Percentiles rank a stretch among this genome's conserved stretches.
Evolutionary conservation across 2,329 filamentous ascomycete species (phyloP).

Genomic region (Trichoderma cornu-damae): DNA sequence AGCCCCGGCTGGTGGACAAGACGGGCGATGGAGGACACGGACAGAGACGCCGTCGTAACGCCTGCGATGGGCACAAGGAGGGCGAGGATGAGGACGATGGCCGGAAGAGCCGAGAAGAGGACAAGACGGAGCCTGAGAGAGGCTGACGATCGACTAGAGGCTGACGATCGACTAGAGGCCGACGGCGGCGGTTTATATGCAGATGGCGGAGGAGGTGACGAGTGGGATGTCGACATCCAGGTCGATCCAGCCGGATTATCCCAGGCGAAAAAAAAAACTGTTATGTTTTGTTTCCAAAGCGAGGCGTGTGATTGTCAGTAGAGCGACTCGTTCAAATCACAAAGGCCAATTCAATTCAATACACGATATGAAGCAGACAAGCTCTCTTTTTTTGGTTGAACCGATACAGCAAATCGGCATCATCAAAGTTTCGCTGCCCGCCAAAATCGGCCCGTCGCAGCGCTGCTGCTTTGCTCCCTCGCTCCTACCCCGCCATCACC

Average conservation of each 20-base stretch:
- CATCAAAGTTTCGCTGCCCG: too few relatives aligned
- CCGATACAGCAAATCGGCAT: too few relatives aligned
- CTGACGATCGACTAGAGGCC: neutral
- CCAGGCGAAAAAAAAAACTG: too few relatives aligned
- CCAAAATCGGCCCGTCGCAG: conserved; percentile 2
- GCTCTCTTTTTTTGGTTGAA: too few relatives aligned
- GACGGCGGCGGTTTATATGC: conserved; percentile 13
- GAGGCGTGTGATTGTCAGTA: too few relatives aligned
- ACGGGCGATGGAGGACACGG: conserved; percentile 24
- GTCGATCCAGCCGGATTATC: neutral
- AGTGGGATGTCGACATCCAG: conserved; percentile 11
- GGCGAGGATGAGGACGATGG: conserved; percentile 28
- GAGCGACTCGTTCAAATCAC: too few relatives aligned
- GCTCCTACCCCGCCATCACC: neutral
- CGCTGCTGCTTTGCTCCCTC: neutral
- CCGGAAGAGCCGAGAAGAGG: conserved; percentile 15
- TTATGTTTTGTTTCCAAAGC: too few relatives aligned
- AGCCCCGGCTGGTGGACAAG: conserved; percentile 25
- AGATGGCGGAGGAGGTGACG: conserved; percentile 12
- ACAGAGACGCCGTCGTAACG: neutral
- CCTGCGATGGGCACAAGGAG: conserved; percentile 23
- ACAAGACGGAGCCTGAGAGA: neutral
- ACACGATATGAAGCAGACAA: too few relatives aligned
- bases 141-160: neutral
- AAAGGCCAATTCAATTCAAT: too few relatives aligned